phyloP scores from a whole-genome alignment of 371 early-diverging fungal species.

The Nematocida displodere region DNA sequence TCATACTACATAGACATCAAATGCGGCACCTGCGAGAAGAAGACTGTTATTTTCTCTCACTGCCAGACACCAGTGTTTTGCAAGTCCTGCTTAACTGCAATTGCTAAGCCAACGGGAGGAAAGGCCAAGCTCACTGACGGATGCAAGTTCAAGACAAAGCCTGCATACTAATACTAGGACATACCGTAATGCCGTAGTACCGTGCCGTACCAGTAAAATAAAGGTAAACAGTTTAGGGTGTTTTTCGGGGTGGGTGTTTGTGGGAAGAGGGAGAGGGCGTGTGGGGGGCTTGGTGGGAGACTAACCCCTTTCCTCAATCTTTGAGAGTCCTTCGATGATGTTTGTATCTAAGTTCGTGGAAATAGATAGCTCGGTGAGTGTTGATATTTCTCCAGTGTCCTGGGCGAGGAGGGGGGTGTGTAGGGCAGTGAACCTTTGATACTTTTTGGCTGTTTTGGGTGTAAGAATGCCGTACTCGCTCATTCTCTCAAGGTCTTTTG shows the following conservation, averaged over 20 bases:
- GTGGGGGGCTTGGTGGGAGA: too few species aligned
- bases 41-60: constrained; percentile 93
- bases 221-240: background rate
- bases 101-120: constrained; percentile 97
- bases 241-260: too few species aligned
- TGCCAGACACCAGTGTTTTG: constrained; percentile 93
- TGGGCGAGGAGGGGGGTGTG: background rate
- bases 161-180: constrained; percentile 31
- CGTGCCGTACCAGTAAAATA: background rate
- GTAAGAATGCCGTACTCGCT: background rate
- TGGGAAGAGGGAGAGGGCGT: too few species aligned
- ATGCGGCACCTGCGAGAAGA: constrained; percentile 87
- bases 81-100: constrained; percentile 81
- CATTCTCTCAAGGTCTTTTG: background rate
- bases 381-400: constrained; percentile 38
- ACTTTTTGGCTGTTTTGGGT: background rate
- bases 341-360: constrained; percentile 50
- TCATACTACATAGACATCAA: constrained; percentile 99
- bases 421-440: background rate
- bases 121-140: constrained; percentile 68
- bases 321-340: constrained; percentile 26
- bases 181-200: background rate
- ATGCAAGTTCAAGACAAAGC: constrained; percentile 56
- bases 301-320: background rate
- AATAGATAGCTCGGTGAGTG: constrained; percentile 33